Evolutionary conservation across 129 eudicot genomes (phyloP).

Genomic region (Escallonia herrerae): DNA sequence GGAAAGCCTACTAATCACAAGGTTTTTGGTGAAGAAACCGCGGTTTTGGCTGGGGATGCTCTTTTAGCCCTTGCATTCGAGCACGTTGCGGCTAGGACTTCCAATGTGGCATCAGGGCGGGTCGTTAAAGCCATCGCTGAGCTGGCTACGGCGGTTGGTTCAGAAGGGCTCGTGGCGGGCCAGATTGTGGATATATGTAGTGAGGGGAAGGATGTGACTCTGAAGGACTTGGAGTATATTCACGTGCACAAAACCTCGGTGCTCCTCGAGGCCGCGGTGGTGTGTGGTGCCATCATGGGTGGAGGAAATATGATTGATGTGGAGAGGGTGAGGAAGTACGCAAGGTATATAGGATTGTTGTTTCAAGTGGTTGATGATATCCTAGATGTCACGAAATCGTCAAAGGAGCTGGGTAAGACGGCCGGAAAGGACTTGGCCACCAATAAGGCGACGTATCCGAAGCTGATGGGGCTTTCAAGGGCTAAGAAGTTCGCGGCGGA

Average conservation of each 20-base stretch:
- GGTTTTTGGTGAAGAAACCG: slow-evolving; percentile 11
- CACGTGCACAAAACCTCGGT: slow-evolving; percentile 10
- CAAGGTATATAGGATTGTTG: slow-evolving; percentile 6
- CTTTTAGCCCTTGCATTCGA: slow-evolving; percentile 5
- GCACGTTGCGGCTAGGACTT: slow-evolving; percentile 9
- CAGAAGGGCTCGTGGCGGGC: slow-evolving; percentile 5
- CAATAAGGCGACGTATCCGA: slow-evolving; percentile 8
- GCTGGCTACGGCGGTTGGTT: slow-evolving; percentile 4
- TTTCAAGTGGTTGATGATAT: slow-evolving; percentile 16
- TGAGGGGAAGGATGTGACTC: neutral
- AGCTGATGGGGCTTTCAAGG: slow-evolving; percentile 10
- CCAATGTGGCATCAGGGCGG: neutral
- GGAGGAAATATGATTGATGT: slow-evolving; percentile 10
- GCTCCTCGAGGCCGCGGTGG: slow-evolving; percentile 11
- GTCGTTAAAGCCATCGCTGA: slow-evolving; percentile 8
- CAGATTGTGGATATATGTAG: slow-evolving; percentile 9
- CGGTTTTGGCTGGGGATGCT: slow-evolving; percentile 7
- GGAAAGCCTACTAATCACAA: slow-evolving; percentile 12
- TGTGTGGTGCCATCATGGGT: slow-evolving; percentile 14
- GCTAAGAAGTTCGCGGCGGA: slow-evolving; percentile 5
- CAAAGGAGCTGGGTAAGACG: slow-evolving; percentile 5
- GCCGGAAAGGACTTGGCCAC: slow-evolving; percentile 9
- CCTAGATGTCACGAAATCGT: slow-evolving; percentile 9
- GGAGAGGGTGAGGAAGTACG: slow-evolving; percentile 11
- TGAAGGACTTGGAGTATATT: slow-evolving; percentile 6